Evolutionary conservation across 345 rosid species (phyloP), one percentile per base, ranked within the genome.

Genomic region (Eucalyptus fibrosa): DNA sequence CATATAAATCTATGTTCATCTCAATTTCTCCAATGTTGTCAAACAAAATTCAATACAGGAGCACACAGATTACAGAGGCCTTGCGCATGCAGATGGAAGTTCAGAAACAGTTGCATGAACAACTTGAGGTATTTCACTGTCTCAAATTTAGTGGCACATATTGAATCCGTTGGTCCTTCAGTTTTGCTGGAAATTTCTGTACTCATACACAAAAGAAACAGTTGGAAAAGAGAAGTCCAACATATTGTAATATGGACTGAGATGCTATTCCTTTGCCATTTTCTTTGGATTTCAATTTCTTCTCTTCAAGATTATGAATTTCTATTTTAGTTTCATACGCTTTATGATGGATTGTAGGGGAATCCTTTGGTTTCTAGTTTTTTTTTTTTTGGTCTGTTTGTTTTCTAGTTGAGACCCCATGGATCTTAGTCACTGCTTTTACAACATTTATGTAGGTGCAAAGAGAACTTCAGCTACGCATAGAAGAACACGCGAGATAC

Each of bases 21-120:
- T 77, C 42, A 40, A 40, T 21, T 40, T 77, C 30, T 77, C 47
- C 42, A 77, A 23, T 77, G 45, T 21, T 65, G 56, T 80, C 69
- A 37, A 55, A 83, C 87, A 51, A 81, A 50, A 88, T 37, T 55
- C 44, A 19, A 18, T 80, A 50, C 32, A 97, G 99, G 92, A 96
- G 95, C 89, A 90, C 91, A 24, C 93, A 92, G 92, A 92, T 97
- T 47, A 96, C 97, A 19, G 99, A 96, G 92, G 97, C 99, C 86
- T 91, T 97, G 90, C 95, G 96, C 50, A 82, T 96, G 88, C 98
- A 97, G 92, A 94, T 97, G 98, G 99, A 95, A 92, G 94, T 95
- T 90, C 99, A 97, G 94, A 97, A 96, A 92, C 95, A 92, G 90
- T 91, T 97, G 92, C 98, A 96, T 86, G 98, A 96, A 93, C 99